Percentiles rank a stretch among this genome's conserved stretches.
Evolutionary conservation across 352 stramenopile species (phyloP).

Genomic region (Pythium guiyangense): DNA sequence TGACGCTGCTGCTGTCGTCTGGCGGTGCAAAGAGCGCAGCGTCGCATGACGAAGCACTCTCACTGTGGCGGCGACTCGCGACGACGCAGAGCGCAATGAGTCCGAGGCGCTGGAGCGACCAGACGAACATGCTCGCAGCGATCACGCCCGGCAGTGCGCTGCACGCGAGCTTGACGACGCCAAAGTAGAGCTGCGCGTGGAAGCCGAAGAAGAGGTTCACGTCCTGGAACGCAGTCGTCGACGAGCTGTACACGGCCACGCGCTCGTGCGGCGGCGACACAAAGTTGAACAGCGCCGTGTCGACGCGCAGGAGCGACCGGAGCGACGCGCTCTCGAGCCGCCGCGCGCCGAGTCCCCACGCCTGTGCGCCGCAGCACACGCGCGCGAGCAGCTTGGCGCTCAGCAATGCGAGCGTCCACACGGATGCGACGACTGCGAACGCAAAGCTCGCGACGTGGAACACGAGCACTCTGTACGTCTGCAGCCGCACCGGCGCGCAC

Average conservation of each 20-base stretch:
- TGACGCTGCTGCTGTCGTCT: background rate
- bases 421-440: slow-evolving; percentile 29
- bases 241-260: slow-evolving; percentile 39
- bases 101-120: slow-evolving; percentile 35
- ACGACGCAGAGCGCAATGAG: slow-evolving; percentile 15
- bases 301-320: slow-evolving; percentile 26
- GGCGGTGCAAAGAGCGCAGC: background rate
- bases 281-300: slow-evolving; percentile 61
- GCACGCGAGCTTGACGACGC: slow-evolving; percentile 42
- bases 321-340: slow-evolving; percentile 28
- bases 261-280: slow-evolving; percentile 35
- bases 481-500: slow-evolving; percentile 39
- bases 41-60: background rate
- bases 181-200: slow-evolving; percentile 57
- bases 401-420: slow-evolving; percentile 27
- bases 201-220: slow-evolving; percentile 22
- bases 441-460: slow-evolving; percentile 52
- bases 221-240: slow-evolving; percentile 13
- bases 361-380: too few species aligned
- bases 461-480: slow-evolving; percentile 52
- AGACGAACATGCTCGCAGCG: slow-evolving; percentile 37
- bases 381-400: slow-evolving; percentile 16
- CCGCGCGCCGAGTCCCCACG: slow-evolving; percentile 3
- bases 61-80: slow-evolving; percentile 1
- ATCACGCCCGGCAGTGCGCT: slow-evolving; percentile 37